Evolutionary conservation across 1,284 basidiomycete species (phyloP), one percentile per base, ranked within the genome.

Genomic region (Rhodotorula sp.): DNA sequence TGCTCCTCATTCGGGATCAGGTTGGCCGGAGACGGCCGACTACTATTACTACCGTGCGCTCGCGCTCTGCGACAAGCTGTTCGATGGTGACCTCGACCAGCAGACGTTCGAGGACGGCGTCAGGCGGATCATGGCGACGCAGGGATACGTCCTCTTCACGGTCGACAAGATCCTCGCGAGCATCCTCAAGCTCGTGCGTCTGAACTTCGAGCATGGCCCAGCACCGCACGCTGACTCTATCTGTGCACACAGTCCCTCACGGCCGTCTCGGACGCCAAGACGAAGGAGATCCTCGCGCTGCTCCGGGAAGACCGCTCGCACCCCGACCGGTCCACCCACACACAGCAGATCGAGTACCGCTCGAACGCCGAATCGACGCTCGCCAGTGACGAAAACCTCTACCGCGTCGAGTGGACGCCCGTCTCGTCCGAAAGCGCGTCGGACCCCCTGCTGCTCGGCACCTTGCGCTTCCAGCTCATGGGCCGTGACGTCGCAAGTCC

Each of bases 51-150:
- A 88, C 81, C 93, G 94, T 77, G 84, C 96, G 57, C 84, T 98
- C 55, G 91, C 90, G 71, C 89, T 92, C n/a, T 91, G 90, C 79
- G 94, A 96, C 81, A 91, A 92, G 83, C 81, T 96, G 59, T 98
- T 98, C 78, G 92, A 94, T 77, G 89, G 87, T 70, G 94, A 98
- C 78, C 84, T 98, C 72, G 95, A 98, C 81, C 90, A 90, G 78
- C 83, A 85, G 39, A 88, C 88, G 27, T 98, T 93, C 78, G 96
- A 99, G 80, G 95, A 99, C 79, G 91, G 92, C 76, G 88, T 96
- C 85, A 84, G 96, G 69, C 92, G 91, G 86, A 94, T 99, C 85
- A 98, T 95, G 83, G 92, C 93, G 46, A 94, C 89, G 74, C 90
- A 93, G 84, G 94, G 93, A 76, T 82, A 88, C 76, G 76, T 81